Evolutionary conservation across 805 yeast genomes (phyloP), one percentile per base, ranked within the genome.

Genomic region (Starmerella apis): DNA sequence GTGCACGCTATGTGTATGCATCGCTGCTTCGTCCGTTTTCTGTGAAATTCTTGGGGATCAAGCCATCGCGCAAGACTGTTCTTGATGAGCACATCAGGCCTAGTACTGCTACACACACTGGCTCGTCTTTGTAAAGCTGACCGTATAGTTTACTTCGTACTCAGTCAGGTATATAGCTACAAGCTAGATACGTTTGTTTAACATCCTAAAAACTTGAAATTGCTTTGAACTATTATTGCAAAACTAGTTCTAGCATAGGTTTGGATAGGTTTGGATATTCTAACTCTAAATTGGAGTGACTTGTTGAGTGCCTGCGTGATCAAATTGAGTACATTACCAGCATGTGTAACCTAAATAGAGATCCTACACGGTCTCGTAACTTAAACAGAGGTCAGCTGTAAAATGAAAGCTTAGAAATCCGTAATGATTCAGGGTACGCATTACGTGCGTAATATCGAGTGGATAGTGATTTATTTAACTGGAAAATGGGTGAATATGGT

Each of bases 1-100:
- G 98, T 65, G 94, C 97, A 50, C 71, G 71, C 51, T 57, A 79
- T 51, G 77, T 92, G 46, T 92, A 86, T 76, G 59, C 64, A 49
- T 64, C 70, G 47, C 59, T 83, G 27, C 73, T 92, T 65, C 75
- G 76, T 64, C 97, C 97, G 58, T 58, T 85, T 48, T 56, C 68
- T 37, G 57, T 55, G 43, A 62, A 60, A 47, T 60, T 64, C 31
- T 53, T 67, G 24, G 65, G 65, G 23, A 55, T 63, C 46, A 52
- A 49, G 24, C 54, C 59, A n/a, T 25, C 51, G 41, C 43, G 61
- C 19, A 46, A 37, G 19, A 11, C 54, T 9, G 18, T 11, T 16
- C 31, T 38, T 9, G 39, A 36, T 23, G 39, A 36, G 16, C 39
- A n/a, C n/a, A n/a, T 36, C 25, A 36, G 18, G 46, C 25, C 46